These are phyloP conservation scores for Colletotrichum chrysophilum DNA, from an alignment of 2,329 filamentous ascomycete genomes.

Conservation along the genomic window DNA sequence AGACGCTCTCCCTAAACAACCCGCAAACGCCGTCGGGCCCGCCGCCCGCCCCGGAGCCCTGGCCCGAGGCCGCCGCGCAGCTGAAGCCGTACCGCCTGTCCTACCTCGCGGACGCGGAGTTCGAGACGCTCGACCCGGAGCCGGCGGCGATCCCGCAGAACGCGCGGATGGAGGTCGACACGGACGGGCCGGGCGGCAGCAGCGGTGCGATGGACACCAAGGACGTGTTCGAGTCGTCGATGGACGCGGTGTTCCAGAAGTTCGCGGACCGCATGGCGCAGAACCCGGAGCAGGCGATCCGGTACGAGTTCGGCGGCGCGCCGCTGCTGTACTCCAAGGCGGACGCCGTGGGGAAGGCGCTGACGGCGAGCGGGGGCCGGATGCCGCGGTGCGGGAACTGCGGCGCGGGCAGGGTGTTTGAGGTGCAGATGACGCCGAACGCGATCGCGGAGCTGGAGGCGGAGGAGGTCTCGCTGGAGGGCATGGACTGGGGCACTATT, in stretches of 20 bases:
- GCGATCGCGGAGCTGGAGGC: conserved; percentile 88
- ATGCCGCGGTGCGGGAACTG: conserved; percentile 83
- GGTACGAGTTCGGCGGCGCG: conserved; percentile 76
- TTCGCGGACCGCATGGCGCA: conserved; percentile 80
- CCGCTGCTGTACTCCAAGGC: conserved; percentile 82
- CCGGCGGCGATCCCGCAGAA: conserved; percentile 57
- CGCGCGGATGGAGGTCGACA: conserved; percentile 52
- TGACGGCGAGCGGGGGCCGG: conserved; percentile 44
- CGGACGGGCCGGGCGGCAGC: conserved; percentile 35
- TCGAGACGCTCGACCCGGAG: conserved; percentile 78
- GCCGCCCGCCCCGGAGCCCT: conserved; percentile 66
- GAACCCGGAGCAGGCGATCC: conserved; percentile 82
- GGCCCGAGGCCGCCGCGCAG: conserved; percentile 72
- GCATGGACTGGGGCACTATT: conserved; percentile 98
- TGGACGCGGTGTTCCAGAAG: conserved; percentile 79
- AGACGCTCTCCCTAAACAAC: conserved; percentile 77
- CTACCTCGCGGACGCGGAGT: conserved; percentile 87
- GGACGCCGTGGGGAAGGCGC: conserved; percentile 73
- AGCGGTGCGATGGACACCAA: conserved; percentile 51
- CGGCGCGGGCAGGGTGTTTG: conserved; percentile 78
- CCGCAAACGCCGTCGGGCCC: conserved; percentile 39
- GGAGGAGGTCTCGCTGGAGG: conserved; percentile 74
- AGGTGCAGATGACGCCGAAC: conserved; percentile 90
- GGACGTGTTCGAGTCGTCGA: conserved; percentile 73
- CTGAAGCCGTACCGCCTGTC: conserved; percentile 76